These are phyloP conservation scores for Rhizophlyctis rosea DNA, from an alignment of 192 early-diverging fungal species.

Conservation along the genomic window DNA sequence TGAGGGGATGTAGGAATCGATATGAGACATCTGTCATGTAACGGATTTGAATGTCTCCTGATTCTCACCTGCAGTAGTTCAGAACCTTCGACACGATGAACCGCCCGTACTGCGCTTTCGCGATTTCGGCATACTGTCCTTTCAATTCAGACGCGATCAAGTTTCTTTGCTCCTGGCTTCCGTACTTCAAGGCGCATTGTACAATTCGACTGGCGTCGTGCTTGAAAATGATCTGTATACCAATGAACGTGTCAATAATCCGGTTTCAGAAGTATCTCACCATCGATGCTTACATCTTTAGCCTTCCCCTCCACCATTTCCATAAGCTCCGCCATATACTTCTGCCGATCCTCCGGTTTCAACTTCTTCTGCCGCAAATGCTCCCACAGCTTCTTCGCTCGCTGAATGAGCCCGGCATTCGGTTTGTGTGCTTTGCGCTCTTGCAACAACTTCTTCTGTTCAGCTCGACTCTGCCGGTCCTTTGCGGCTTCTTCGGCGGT, in stretches of 20 bases:
- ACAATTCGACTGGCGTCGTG: conserved; percentile 93
- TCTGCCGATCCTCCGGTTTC: conserved; percentile 55
- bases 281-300: conserved; percentile 49
- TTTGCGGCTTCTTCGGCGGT: conserved; percentile 13
- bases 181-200: conserved; percentile 90
- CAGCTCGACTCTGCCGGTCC: conserved; percentile 28
- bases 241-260: background rate
- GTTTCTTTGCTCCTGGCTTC: conserved; percentile 69
- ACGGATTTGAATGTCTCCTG: background rate
- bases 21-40: background rate
- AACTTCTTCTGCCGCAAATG: conserved; percentile 70
- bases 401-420: conserved; percentile 64
- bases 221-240: conserved; percentile 82
- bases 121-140: conserved; percentile 70
- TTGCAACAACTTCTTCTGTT: conserved; percentile 36
- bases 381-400: conserved; percentile 85
- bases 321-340: conserved; percentile 81
- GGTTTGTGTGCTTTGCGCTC: conserved; percentile 68
- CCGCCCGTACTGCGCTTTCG: conserved; percentile 79
- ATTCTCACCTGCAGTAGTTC: conserved; percentile 78
- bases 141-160: conserved; percentile 77
- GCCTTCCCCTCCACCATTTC: conserved; percentile 72
- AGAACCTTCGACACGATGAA: conserved; percentile 86
- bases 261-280: background rate
- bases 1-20: conserved; percentile 12